Evolutionary conservation across 805 yeast species (phyloP).

Genomic region (Hanseniaspora guilliermondii): DNA sequence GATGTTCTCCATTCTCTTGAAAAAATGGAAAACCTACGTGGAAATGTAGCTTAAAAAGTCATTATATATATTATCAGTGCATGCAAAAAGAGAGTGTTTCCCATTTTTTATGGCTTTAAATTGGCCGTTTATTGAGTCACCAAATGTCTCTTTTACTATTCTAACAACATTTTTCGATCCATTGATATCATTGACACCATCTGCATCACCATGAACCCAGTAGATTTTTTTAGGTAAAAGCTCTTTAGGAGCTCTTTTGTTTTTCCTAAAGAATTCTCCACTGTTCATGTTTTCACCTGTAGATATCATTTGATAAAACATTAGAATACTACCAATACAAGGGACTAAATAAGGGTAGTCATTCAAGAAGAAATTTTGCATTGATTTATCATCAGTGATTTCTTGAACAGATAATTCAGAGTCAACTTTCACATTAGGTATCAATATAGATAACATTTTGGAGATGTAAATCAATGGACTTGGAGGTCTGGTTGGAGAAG

Average conservation of each 20-base stretch:
- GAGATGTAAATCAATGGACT: slow-evolving; percentile 31
- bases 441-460: slow-evolving; percentile 30
- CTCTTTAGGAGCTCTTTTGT: neutral
- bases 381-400: slow-evolving; percentile 38
- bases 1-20: neutral
- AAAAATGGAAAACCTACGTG: neutral
- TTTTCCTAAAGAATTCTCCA: slow-evolving; percentile 25
- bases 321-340: slow-evolving; percentile 40
- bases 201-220: slow-evolving; percentile 52
- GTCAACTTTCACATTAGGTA: slow-evolving; percentile 43
- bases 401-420: slow-evolving; percentile 45
- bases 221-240: slow-evolving; percentile 34
- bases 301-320: slow-evolving; percentile 45
- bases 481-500: slow-evolving; percentile 49
- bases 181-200: slow-evolving; percentile 43
- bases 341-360: slow-evolving; percentile 35
- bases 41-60: neutral
- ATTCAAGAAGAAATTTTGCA: slow-evolving; percentile 34
- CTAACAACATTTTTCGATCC: slow-evolving; percentile 36
- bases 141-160: slow-evolving; percentile 16
- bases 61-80: neutral
- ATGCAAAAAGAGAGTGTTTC: slow-evolving; percentile 9
- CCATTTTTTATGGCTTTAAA: slow-evolving; percentile 4
- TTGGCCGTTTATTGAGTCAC: neutral
- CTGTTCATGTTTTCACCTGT: slow-evolving; percentile 46